phyloP scores from a whole-genome alignment of 441 rosid genomes.

The Corymbia calophylla region DNA sequence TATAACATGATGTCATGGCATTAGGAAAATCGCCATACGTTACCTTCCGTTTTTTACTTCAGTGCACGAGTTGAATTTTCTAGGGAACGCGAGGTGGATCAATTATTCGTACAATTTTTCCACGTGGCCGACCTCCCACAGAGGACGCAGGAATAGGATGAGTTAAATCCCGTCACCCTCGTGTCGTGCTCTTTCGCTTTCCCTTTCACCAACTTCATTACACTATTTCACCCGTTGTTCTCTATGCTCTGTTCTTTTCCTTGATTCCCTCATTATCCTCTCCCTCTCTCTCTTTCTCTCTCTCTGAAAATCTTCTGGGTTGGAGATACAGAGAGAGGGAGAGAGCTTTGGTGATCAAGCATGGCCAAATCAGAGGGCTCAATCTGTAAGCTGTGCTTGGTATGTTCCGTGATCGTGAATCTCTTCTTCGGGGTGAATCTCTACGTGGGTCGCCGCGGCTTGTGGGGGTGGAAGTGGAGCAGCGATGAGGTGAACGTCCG shows the following conservation, averaged over 20 bases:
- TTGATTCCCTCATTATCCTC: background rate
- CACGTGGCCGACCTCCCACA: background rate
- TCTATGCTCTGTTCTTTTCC: background rate
- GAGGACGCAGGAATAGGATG: background rate
- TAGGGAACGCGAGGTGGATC: background rate
- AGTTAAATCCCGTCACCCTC: background rate
- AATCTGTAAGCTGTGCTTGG: background rate
- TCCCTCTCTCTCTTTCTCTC: background rate
- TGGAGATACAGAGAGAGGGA: background rate
- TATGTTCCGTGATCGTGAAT: constrained; percentile 25
- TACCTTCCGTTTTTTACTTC: background rate
- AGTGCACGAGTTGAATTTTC: background rate
- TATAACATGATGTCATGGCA: background rate
- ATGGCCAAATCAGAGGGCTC: background rate
- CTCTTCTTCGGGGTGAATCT: constrained; percentile 10
- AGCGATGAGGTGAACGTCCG: background rate
- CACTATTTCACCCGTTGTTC: background rate
- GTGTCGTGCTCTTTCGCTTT: background rate
- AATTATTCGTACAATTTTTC: background rate
- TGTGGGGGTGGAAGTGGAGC: background rate
- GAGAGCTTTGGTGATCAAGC: background rate
- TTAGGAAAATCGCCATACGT: background rate
- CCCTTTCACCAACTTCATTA: background rate
- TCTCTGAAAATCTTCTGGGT: background rate
- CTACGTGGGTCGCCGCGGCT: background rate